Percentiles rank a stretch among this genome's conserved stretches.
These are phyloP conservation scores for Bryoerythrophyllum caledonicum DNA, from an alignment of 225 moss, liverwort and hornwort genomes.

Conservation along the genomic window DNA sequence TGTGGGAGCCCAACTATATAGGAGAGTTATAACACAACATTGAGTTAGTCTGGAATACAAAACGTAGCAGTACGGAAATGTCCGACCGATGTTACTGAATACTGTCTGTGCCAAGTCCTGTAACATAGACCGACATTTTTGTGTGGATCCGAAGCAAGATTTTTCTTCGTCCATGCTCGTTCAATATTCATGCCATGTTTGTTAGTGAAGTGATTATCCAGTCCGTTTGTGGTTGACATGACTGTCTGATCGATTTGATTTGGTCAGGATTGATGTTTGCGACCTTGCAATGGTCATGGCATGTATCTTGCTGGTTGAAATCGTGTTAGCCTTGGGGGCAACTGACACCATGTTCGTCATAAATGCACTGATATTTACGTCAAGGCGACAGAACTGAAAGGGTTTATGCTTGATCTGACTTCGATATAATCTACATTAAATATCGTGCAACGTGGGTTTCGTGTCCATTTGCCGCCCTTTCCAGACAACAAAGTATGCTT, in stretches of 20 bases:
- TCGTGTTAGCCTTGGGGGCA: too few relatives aligned
- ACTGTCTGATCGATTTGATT: neutral
- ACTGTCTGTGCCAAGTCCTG: constrained; percentile 26
- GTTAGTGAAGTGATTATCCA: neutral
- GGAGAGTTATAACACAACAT: constrained; percentile 43
- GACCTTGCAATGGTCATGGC: neutral
- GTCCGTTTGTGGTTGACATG: neutral
- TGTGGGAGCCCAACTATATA: constrained; percentile 48
- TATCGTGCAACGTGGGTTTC: neutral
- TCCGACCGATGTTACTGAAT: constrained; percentile 23
- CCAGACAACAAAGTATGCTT: neutral
- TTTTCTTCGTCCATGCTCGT: constrained; percentile 18
- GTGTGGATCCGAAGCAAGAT: constrained; percentile 48
- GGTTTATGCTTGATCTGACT: neutral
- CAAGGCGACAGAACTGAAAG: neutral
- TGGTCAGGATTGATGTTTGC: neutral
- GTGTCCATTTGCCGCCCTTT: neutral
- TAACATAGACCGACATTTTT: constrained; percentile 58
- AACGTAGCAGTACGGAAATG: constrained; percentile 16
- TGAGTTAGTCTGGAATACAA: constrained; percentile 45
- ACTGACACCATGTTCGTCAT: neutral
- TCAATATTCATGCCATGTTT: neutral
- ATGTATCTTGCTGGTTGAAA: neutral
- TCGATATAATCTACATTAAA: neutral
- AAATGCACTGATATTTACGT: neutral